Conservation (phyloP, 805 yeast species). For the Lachancea fermentati region DNA sequence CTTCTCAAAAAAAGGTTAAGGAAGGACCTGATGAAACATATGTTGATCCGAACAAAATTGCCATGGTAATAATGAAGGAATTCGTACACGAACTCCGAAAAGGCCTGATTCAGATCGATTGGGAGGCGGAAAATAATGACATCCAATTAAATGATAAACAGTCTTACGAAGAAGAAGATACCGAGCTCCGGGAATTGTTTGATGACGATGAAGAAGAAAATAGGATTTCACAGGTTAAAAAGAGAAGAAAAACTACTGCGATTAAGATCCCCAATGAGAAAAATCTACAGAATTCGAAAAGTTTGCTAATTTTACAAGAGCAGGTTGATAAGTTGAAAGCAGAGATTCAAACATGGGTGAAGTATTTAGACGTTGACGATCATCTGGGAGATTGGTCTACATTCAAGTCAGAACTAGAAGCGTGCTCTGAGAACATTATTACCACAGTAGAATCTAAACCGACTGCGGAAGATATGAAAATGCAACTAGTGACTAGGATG, state of each 20-base stretch:
- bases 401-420: background rate
- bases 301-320: conserved; percentile 17
- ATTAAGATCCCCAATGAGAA: conserved; percentile 27
- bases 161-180: conserved; percentile 16
- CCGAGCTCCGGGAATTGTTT: conserved; percentile 19
- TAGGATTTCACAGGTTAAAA: background rate
- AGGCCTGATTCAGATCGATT: conserved; percentile 23
- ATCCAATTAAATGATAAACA: conserved; percentile 8
- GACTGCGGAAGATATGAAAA: conserved; percentile 13
- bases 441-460: background rate
- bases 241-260: conserved; percentile 2
- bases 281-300: conserved; percentile 27
- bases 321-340: conserved; percentile 21
- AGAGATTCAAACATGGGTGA: conserved; percentile 27
- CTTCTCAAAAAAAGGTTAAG: conserved; percentile 5
- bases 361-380: conserved; percentile 11
- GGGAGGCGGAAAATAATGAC: conserved; percentile 21
- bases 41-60: conserved; percentile 20
- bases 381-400: conserved; percentile 2
- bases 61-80: conserved; percentile 23
- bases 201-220: conserved; percentile 14
- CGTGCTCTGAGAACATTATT: background rate
- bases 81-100: conserved; percentile 29
- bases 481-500: conserved; percentile 15
- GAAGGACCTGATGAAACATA: conserved; percentile 8